phyloP scores from a whole-genome alignment of 1,139 yeast species.

The Saccharomyces hybrid region DNA sequence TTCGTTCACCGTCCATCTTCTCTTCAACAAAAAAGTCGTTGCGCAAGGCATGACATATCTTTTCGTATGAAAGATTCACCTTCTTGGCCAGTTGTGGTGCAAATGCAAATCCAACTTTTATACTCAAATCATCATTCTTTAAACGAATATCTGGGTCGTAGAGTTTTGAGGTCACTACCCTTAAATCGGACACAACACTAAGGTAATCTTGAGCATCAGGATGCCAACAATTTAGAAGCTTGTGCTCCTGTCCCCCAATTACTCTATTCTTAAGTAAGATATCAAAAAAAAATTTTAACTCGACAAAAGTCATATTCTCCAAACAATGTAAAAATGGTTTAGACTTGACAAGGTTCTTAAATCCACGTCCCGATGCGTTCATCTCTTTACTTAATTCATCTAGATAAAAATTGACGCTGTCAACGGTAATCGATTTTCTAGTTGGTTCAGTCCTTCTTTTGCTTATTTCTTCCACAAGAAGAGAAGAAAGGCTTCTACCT shows the following conservation, averaged over 20 bases:
- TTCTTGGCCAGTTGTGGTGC: conserved; percentile 65
- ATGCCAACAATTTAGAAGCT: conserved; percentile 65
- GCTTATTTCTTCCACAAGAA: conserved; percentile 35
- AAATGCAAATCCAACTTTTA: conserved; percentile 50
- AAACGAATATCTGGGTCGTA: conserved; percentile 43
- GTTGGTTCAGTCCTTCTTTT: conserved; percentile 36
- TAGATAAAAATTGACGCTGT: conserved; percentile 49
- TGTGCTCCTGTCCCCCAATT: conserved; percentile 52
- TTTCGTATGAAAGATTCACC: conserved; percentile 42
- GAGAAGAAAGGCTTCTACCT: conserved; percentile 35
- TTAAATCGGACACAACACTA: conserved; percentile 60
- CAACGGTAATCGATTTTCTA: conserved; percentile 39
- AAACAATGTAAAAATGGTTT: conserved; percentile 44
- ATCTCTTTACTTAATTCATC: conserved; percentile 42
- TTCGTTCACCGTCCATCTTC: conserved; percentile 89
- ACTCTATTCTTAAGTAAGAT: conserved; percentile 55
- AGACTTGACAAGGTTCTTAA: conserved; percentile 23
- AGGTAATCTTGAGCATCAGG: conserved; percentile 65
- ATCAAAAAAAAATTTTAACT: conserved; percentile 62
- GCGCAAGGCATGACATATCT: conserved; percentile 40
- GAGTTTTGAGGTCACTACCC: conserved; percentile 53
- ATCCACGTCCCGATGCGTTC: conserved; percentile 28
- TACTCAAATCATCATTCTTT: conserved; percentile 38
- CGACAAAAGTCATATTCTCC: conserved; percentile 52
- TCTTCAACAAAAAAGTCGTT: conserved; percentile 70